Percentiles rank a stretch among this genome's conserved stretches.
phyloP scores from a whole-genome alignment of 2,329 filamentous ascomycete species.

The Alternaria atra region DNA sequence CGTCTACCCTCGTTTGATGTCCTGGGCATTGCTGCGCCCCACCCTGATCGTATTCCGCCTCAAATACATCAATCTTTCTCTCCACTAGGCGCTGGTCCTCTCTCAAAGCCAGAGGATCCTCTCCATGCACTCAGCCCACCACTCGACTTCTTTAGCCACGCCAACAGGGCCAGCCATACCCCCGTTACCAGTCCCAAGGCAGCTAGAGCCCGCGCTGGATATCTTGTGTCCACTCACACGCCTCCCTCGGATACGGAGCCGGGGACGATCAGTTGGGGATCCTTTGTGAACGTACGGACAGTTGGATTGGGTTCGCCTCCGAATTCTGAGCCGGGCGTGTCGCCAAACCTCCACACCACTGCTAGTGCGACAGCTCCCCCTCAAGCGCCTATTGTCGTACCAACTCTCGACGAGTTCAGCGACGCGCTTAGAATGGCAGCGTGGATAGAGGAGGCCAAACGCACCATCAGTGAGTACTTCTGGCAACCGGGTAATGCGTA shows the following conservation, averaged over 20 bases:
- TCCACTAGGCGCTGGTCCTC: slow-evolving; percentile 47
- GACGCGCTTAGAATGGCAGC: slow-evolving; percentile 36
- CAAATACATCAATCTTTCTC: slow-evolving; percentile 39
- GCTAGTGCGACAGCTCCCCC: slow-evolving; percentile 30
- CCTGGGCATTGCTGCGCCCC: slow-evolving; percentile 60
- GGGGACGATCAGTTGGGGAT: slow-evolving; percentile 53
- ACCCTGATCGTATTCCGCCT: slow-evolving; percentile 52
- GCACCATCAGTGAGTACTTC: slow-evolving; percentile 43
- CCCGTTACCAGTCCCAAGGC: slow-evolving; percentile 29
- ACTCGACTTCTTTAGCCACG: slow-evolving; percentile 28
- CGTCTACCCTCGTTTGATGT: slow-evolving; percentile 64
- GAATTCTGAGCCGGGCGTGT: slow-evolving; percentile 49
- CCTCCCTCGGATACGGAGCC: slow-evolving; percentile 58
- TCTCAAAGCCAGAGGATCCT: slow-evolving; percentile 52
- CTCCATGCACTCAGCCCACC: slow-evolving; percentile 51
- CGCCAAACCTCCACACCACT: slow-evolving; percentile 36
- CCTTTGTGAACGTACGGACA: slow-evolving; percentile 47
- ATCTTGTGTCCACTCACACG: slow-evolving; percentile 54
- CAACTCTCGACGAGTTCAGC: slow-evolving; percentile 32
- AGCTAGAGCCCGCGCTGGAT: slow-evolving; percentile 39
- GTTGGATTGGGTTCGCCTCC: slow-evolving; percentile 52
- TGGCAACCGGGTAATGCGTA: background rate
- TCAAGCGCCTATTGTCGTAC: slow-evolving; percentile 40
- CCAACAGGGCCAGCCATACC: slow-evolving; percentile 28
- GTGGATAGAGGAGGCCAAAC: slow-evolving; percentile 45